Percentiles rank a stretch among this genome's conserved stretches.
Evolutionary conservation across 2,329 filamentous ascomycete genomes (phyloP).

Genomic region (Pseudocercospora fuligena): DNA sequence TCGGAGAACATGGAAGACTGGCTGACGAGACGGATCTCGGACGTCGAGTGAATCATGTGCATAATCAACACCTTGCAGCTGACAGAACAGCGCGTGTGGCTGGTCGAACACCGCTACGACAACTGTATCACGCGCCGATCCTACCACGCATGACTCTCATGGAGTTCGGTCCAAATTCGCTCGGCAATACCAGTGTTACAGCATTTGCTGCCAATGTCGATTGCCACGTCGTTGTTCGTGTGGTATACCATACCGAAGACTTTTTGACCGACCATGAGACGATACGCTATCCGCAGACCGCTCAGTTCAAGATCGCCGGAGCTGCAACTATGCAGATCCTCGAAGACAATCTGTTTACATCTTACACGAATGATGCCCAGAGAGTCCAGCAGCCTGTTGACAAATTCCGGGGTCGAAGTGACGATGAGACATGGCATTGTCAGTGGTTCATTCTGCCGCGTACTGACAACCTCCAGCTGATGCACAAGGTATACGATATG

Average conservation of each 20-base stretch:
- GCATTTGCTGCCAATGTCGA: not conserved
- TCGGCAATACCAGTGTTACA: not conserved
- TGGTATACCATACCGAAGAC: not conserved
- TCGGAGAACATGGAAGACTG: not conserved
- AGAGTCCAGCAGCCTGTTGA: not conserved
- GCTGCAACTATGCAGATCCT: not conserved
- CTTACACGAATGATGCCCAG: not conserved
- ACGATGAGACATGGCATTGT: not conserved
- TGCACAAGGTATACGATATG: not conserved
- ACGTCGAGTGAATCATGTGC: not conserved
- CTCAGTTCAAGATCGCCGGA: not conserved
- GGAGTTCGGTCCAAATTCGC: not conserved
- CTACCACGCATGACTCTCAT: not conserved
- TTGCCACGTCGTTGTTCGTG: not conserved
- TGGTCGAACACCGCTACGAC: not conserved
- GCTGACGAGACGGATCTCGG: not conserved
- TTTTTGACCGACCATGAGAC: not conserved
- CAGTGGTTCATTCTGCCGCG: not conserved
- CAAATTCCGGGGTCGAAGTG: not conserved
- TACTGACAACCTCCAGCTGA: not conserved
- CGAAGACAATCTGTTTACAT: not conserved
- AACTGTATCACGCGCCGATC: not conserved
- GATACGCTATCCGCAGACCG: not conserved
- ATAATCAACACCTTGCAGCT: too few species aligned
- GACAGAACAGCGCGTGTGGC: not conserved